phyloP scores from a whole-genome alignment of 2,329 filamentous ascomycete species.

The Sclerotinia spermophila region DNA sequence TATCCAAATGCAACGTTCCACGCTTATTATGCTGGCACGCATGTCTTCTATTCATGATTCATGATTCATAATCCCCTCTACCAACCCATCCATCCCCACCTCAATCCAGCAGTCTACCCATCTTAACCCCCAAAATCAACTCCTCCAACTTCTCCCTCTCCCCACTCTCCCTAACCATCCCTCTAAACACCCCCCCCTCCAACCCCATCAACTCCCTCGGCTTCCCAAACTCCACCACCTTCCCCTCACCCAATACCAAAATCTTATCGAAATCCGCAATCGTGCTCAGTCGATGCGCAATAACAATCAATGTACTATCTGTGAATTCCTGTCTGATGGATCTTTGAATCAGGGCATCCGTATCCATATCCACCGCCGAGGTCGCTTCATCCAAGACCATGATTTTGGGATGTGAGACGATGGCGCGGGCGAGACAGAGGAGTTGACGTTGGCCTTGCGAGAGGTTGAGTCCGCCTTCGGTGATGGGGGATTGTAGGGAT shows the following conservation, averaged over 20 bases:
- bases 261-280: slow-evolving; percentile 75
- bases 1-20: no score
- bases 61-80: no score
- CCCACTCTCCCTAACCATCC: slow-evolving; percentile 61
- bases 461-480: slow-evolving; percentile 70
- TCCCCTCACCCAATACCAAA: slow-evolving; percentile 65
- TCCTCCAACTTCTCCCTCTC: slow-evolving; percentile 43
- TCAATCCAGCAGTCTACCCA: no score
- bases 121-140: slow-evolving; percentile 25
- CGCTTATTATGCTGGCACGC: no score
- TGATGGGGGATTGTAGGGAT: slow-evolving; percentile 59
- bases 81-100: neutral
- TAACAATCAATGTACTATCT: slow-evolving; percentile 66
- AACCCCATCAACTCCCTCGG: slow-evolving; percentile 58
- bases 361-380: slow-evolving; percentile 72
- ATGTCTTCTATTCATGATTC: no score
- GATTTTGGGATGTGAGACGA: slow-evolving; percentile 68
- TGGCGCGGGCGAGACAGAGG: slow-evolving; percentile 69
- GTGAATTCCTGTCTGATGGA: slow-evolving; percentile 69
- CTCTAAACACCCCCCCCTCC: slow-evolving; percentile 48
- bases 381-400: slow-evolving; percentile 81
- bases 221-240: slow-evolving; percentile 63
- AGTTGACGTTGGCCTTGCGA: slow-evolving; percentile 75
- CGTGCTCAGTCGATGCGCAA: slow-evolving; percentile 71
- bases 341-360: slow-evolving; percentile 69